Percentiles rank a stretch among this genome's conserved stretches.
Conservation (phyloP, 1,139 yeast species). For the Candida albicans region DNA sequence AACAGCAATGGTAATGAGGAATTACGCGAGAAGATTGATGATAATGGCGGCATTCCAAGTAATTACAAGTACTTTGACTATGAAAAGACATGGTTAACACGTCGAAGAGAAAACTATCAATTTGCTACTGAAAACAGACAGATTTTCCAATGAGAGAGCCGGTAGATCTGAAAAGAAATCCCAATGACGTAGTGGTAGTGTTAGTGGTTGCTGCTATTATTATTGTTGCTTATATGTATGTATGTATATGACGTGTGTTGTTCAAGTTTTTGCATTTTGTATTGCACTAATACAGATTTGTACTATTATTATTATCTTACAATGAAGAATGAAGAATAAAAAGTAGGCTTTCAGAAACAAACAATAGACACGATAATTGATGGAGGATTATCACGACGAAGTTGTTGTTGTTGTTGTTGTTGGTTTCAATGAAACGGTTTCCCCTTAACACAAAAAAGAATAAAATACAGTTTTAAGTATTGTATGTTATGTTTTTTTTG, state of each 20-base stretch:
- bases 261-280: neutral
- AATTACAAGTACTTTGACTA: conserved; percentile 86
- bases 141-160: conserved; percentile 6
- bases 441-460: no score
- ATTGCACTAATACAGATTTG: conserved; percentile 3
- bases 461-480: no score
- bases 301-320: neutral
- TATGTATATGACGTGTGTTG: neutral
- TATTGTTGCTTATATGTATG: neutral
- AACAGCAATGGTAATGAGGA: conserved; percentile 30
- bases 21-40: conserved; percentile 16
- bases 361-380: no score
- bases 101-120: conserved; percentile 71
- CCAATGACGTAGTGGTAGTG: no score
- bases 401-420: neutral
- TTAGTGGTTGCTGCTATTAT: no score
- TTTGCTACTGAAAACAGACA: conserved; percentile 22
- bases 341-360: neutral
- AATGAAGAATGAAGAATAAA: neutral
- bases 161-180: neutral
- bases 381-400: neutral
- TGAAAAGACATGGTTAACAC: conserved; percentile 84
- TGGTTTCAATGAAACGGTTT: no score
- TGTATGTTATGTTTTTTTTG: neutral
- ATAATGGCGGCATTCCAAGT: conserved; percentile 42